Evolutionary conservation across 2,329 filamentous ascomycete genomes (phyloP).

Genomic region (Alternaria infectoria): DNA sequence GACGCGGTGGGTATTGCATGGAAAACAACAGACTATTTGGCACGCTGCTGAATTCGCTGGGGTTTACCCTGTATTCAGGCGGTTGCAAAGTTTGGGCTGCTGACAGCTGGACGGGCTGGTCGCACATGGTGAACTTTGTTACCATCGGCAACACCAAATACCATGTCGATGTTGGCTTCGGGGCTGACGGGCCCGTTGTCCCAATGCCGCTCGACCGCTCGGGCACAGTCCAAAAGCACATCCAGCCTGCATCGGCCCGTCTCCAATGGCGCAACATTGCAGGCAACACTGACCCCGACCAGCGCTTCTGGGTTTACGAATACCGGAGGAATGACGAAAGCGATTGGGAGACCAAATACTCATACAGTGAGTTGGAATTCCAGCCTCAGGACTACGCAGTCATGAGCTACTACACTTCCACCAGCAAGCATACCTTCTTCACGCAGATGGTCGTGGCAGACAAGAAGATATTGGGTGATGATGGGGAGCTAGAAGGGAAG

Average conservation of each 20-base stretch:
- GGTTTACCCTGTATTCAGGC: slow-evolving; percentile 53
- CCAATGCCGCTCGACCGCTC: slow-evolving; percentile 48
- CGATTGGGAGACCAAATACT: slow-evolving; percentile 67
- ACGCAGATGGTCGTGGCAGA: slow-evolving; percentile 51
- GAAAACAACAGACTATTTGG: slow-evolving; percentile 64
- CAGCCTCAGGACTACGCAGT: slow-evolving; percentile 38
- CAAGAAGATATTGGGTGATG: slow-evolving; percentile 56
- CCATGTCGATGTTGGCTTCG: slow-evolving; percentile 55
- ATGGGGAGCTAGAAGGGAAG: slow-evolving; percentile 46
- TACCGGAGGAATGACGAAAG: slow-evolving; percentile 44
- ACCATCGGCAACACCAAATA: slow-evolving; percentile 43
- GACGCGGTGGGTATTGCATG: slow-evolving; percentile 67
- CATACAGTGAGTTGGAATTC: slow-evolving; percentile 61
- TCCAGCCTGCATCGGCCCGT: slow-evolving; percentile 39
- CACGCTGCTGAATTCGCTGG: slow-evolving; percentile 58
- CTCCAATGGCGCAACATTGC: slow-evolving; percentile 45
- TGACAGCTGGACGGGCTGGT: slow-evolving; percentile 40
- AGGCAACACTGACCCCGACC: slow-evolving; percentile 41
- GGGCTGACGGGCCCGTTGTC: slow-evolving; percentile 44
- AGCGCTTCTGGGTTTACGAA: slow-evolving; percentile 55
- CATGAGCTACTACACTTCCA: slow-evolving; percentile 47
- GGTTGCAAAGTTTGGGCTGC: slow-evolving; percentile 50
- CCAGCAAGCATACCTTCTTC: slow-evolving; percentile 40
- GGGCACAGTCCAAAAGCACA: slow-evolving; percentile 32
- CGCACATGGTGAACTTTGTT: slow-evolving; percentile 56